These are phyloP conservation scores for Puccinia sorghi DNA, from an alignment of 1,284 basidiomycete species.

Conservation along the genomic window DNA sequence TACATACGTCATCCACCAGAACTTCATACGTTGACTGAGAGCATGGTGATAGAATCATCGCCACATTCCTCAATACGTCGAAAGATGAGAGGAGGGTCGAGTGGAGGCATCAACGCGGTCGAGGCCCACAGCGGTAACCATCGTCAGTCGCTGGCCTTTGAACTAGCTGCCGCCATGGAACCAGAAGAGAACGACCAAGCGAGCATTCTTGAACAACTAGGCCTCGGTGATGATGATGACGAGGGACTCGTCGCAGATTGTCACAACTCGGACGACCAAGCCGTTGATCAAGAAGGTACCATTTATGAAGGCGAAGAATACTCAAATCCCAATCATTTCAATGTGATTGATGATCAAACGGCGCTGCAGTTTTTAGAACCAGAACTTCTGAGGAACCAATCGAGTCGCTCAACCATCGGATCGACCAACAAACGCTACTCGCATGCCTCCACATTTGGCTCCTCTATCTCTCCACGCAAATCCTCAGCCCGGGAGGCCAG, in stretches of 20 bases:
- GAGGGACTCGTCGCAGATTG: slow-evolving; percentile 11
- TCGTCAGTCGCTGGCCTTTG: slow-evolving; percentile 47
- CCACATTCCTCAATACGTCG: slow-evolving; percentile 19
- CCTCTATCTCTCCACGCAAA: slow-evolving; percentile 26
- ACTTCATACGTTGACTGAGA: too few relatives aligned
- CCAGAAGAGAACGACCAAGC: slow-evolving; percentile 42
- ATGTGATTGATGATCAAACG: slow-evolving; percentile 5
- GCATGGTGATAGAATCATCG: slow-evolving; percentile 9
- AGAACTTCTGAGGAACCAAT: slow-evolving; percentile 1
- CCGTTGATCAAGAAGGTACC: slow-evolving; percentile 5
- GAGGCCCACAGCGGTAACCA: slow-evolving; percentile 8
- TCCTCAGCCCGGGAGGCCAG: slow-evolving; percentile 14
- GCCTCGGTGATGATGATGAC: slow-evolving; percentile 30
- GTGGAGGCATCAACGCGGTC: neutral
- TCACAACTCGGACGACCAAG: slow-evolving; percentile 13
- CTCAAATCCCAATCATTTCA: neutral
- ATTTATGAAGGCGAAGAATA: slow-evolving; percentile 18
- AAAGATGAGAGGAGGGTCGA: neutral
- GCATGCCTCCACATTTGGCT: neutral
- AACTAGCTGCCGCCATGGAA: slow-evolving; percentile 49
- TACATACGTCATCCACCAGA: too few relatives aligned
- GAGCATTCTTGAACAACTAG: slow-evolving; percentile 36
- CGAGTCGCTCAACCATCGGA: slow-evolving; percentile 26
- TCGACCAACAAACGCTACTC: neutral
- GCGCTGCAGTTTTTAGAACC: slow-evolving; percentile 4